phyloP scores from a whole-genome alignment of 2,329 filamentous ascomycete genomes.

The Pseudopithomyces chartarum region DNA sequence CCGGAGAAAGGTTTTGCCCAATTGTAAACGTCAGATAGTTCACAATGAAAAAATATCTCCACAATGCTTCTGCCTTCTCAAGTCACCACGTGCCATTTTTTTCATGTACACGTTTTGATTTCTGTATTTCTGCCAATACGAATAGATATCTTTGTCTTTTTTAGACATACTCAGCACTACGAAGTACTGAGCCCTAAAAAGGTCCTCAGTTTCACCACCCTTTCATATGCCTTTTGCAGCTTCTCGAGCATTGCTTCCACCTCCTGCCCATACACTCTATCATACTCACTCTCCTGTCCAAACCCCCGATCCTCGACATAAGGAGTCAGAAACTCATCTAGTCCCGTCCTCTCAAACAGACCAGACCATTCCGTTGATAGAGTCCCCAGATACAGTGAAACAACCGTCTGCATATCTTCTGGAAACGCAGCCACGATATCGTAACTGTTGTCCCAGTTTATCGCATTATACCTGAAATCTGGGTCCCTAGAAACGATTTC shows the following conservation, averaged over 20 bases:
- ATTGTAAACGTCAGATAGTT: too few species aligned
- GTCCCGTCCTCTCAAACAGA: neutral
- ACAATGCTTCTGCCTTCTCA: too few species aligned
- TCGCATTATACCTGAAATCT: neutral
- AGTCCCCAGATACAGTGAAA: neutral
- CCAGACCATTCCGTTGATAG: neutral
- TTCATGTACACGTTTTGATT: too few species aligned
- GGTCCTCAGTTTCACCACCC: neutral
- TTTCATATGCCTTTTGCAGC: neutral
- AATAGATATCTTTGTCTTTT: too few species aligned
- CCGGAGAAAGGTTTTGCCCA: too few species aligned
- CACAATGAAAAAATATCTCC: too few species aligned
- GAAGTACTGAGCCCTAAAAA: neutral
- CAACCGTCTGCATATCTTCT: neutral
- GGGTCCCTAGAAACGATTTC: neutral
- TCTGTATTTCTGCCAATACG: too few species aligned
- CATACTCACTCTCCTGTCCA: neutral
- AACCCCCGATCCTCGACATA: neutral
- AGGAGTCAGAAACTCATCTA: neutral
- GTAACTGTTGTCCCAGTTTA: neutral
- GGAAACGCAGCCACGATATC: neutral
- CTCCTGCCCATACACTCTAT: neutral
- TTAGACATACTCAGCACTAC: neutral
- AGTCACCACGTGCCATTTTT: too few species aligned
- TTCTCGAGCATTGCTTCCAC: neutral